Evolutionary conservation across 2,329 filamentous ascomycete species (phyloP).

Genomic region (Polychaeton citri): DNA sequence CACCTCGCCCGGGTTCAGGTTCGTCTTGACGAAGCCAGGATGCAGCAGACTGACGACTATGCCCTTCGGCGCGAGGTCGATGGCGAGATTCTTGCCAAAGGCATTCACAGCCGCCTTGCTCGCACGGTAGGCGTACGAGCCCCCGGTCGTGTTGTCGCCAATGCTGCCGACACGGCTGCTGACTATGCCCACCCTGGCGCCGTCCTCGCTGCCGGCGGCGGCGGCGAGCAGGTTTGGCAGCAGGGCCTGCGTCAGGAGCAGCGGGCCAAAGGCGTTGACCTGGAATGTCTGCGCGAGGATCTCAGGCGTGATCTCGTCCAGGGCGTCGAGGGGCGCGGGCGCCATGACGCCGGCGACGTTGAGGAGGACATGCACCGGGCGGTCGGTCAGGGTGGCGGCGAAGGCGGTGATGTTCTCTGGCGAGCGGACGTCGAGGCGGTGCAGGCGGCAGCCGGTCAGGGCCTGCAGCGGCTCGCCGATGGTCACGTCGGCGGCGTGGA

Average conservation of each 20-base stretch:
- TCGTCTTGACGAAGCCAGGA: constrained; percentile 30
- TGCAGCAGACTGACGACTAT: constrained; percentile 31
- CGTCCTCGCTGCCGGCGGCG: too few species aligned
- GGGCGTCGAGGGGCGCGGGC: constrained; percentile 18
- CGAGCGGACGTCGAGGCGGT: constrained; percentile 22
- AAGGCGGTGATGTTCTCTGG: constrained; percentile 23
- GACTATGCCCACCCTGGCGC: constrained; percentile 28
- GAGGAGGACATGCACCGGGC: constrained; percentile 24
- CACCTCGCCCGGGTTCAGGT: constrained; percentile 14
- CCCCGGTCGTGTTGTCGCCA: constrained; percentile 28
- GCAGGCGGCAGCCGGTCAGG: constrained; percentile 18
- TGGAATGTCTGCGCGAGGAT: constrained; percentile 26
- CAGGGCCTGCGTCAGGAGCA: constrained; percentile 32
- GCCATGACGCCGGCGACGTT: constrained; percentile 27
- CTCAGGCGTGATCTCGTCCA: constrained; percentile 18
- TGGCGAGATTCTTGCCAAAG: constrained; percentile 29
- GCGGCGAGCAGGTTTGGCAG: constrained; percentile 26
- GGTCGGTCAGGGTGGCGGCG: constrained; percentile 15
- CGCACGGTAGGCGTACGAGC: constrained; percentile 31
- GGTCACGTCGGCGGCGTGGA: constrained; percentile 19
- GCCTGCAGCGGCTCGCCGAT: constrained; percentile 19
- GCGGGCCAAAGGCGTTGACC: constrained; percentile 32
- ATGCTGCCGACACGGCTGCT: constrained; percentile 31
- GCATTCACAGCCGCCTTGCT: constrained; percentile 33
- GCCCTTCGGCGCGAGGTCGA: constrained; percentile 27